Evolutionary conservation across 2,329 filamentous ascomycete genomes (phyloP), one percentile per base, ranked within the genome.

Genomic region (Lecanosticta acicola): DNA sequence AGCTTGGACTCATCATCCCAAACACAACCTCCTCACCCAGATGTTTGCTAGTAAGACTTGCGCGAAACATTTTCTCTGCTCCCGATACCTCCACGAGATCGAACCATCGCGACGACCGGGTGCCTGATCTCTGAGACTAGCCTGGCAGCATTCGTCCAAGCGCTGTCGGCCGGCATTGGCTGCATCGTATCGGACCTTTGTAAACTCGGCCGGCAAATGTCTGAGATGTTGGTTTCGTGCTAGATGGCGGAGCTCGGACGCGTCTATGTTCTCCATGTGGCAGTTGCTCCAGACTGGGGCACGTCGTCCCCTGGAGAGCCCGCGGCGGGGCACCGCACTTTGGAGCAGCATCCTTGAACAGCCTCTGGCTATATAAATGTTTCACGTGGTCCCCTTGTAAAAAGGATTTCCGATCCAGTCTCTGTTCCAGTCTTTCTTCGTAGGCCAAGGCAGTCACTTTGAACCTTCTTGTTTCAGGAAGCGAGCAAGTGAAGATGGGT

Each of bases 401-500:
- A 29, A 7, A 7, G 5, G 24, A 11, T 29, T 29, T 11, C 11
- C 11, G 5, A 29, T 11, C 5, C 24, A 7, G 24, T 29, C 5
- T 7, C 5, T 11, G 5, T 29, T 29, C 5, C 24, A 29, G 24
- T 11, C 24, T 29, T 29, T n/a, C n/a, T n/a, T n/a, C n/a, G n/a
- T n/a, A n/a, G n/a, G n/a, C n/a, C n/a, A n/a, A n/a, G n/a, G n/a
- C n/a, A n/a, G n/a, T n/a, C n/a, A n/a, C n/a, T n/a, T n/a, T n/a
- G n/a, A n/a, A n/a, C 11, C 7, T 29, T 29, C 11, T 7, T 11
- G 11, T 29, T 29, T 29, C 24, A 11, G 5, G 24, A 11, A 11
- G 24, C 24, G 24, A 11, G 24, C 24, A 29, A 16, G 14, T 24
- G 36, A n/a, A 10, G 3, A 54, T 52, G 49, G 48, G 49, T 45